phyloP scores from a whole-genome alignment of 768 basidiomycete species.

The Russula lepida region DNA sequence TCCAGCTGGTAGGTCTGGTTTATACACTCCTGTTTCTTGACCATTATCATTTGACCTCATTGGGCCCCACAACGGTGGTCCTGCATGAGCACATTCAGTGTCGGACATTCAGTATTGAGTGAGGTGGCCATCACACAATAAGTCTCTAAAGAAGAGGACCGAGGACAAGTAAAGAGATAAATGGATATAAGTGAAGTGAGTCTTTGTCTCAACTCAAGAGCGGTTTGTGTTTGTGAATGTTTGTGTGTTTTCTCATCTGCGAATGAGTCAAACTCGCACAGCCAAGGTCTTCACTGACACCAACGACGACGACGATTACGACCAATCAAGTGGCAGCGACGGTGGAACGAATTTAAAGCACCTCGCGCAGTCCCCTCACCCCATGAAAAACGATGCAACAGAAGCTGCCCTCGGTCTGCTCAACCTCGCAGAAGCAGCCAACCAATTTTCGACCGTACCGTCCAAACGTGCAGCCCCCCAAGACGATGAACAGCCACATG shows the following conservation, averaged over 20 bases:
- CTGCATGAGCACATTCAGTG: no score
- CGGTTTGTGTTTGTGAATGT: slow-evolving; percentile 9
- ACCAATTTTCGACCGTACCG: slow-evolving; percentile 32
- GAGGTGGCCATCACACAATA: no score
- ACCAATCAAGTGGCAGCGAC: neutral
- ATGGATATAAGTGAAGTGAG: neutral
- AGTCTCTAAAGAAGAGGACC: no score
- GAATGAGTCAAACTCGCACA: neutral
- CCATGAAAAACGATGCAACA: slow-evolving; percentile 46
- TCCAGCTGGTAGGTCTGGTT: no score
- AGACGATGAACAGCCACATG: slow-evolving; percentile 17
- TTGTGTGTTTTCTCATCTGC: slow-evolving; percentile 6
- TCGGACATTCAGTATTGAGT: no score
- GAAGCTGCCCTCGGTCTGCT: slow-evolving; percentile 53
- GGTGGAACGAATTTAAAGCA: neutral
- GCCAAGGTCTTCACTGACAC: neutral
- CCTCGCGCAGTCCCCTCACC: slow-evolving; percentile 4
- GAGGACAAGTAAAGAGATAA: no score
- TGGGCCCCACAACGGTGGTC: no score
- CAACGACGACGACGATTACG: slow-evolving; percentile 5
- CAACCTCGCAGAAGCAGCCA: slow-evolving; percentile 36
- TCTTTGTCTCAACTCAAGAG: no score
- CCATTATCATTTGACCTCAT: no score
- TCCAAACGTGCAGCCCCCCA: slow-evolving; percentile 31
- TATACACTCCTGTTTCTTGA: no score